Evolutionary conservation across 108 stramenopile species (phyloP).

Genomic region (Nitzschia palea): DNA sequence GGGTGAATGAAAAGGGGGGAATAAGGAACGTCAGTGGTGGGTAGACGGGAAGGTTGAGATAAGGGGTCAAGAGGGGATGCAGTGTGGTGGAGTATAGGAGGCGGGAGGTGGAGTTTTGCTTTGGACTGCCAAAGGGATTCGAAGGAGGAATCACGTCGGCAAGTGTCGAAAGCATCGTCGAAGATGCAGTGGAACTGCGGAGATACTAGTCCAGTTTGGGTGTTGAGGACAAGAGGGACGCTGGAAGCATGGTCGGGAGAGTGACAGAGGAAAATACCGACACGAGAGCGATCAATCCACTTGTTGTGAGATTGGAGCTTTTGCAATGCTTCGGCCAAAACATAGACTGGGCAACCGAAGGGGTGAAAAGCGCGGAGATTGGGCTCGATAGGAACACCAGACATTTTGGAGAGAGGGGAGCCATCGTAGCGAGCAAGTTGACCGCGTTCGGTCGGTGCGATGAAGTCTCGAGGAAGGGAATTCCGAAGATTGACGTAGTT

Average conservation of each 20-base stretch:
- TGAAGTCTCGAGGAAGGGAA: background rate
- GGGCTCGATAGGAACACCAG: slow-evolving; percentile 1
- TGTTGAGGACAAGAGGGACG: slow-evolving; percentile 42
- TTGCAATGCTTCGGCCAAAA: slow-evolving; percentile 15
- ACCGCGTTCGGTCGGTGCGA: too few species aligned
- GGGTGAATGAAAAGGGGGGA: too few species aligned
- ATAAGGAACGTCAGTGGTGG: too few species aligned
- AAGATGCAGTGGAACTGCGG: slow-evolving; percentile 44
- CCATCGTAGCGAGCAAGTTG: background rate
- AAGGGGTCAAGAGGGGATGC: too few species aligned
- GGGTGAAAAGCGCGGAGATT: slow-evolving; percentile 23
- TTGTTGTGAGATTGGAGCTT: slow-evolving; percentile 7
- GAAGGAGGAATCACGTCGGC: too few species aligned
- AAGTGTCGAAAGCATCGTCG: slow-evolving; percentile 41
- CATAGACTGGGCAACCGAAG: slow-evolving; percentile 32
- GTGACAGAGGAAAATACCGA: slow-evolving; percentile 40
- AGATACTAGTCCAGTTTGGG: slow-evolving; percentile 31
- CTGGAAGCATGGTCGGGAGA: slow-evolving; percentile 31
- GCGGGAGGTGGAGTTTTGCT: too few species aligned
- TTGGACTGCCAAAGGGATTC: too few species aligned
- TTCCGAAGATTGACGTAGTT: background rate
- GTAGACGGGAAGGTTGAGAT: too few species aligned
- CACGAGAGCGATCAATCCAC: slow-evolving; percentile 35
- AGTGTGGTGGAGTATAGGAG: too few species aligned
- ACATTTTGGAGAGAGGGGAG: slow-evolving; percentile 15